phyloP scores from a whole-genome alignment of 2,329 filamentous ascomycete species.

The Zymoseptoria tritici region DNA sequence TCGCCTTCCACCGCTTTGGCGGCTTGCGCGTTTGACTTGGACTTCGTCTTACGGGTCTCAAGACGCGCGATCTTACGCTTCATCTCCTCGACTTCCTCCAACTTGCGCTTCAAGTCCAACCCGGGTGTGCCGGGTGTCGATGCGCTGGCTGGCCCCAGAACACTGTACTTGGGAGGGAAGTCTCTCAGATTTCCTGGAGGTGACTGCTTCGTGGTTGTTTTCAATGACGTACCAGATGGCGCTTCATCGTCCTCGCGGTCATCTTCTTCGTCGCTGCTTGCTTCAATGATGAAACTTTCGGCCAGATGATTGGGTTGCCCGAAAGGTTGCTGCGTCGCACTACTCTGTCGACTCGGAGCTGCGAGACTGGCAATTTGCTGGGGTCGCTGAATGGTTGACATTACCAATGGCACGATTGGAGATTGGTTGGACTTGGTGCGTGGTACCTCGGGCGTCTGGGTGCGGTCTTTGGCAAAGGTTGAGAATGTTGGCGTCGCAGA shows the following conservation, averaged over 20 bases:
- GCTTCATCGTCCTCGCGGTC: slow-evolving; percentile 26
- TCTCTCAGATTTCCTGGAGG: not conserved
- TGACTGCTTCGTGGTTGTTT: not conserved
- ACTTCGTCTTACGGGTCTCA: not conserved
- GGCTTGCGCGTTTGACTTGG: not conserved
- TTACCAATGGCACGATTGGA: not conserved
- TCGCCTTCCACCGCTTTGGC: not conserved
- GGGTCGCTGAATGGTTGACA: slow-evolving; percentile 19
- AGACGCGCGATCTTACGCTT: slow-evolving; percentile 12
- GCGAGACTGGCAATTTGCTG: slow-evolving; percentile 1
- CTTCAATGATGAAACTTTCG: slow-evolving; percentile 68
- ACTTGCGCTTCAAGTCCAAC: slow-evolving; percentile 12
- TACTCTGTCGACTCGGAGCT: not conserved
- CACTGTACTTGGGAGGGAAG: not conserved
- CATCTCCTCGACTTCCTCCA: slow-evolving; percentile 20
- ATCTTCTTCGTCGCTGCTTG: slow-evolving; percentile 67
- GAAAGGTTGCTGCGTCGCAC: slow-evolving; percentile 51
- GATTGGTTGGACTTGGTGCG: not conserved
- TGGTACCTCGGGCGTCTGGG: not conserved
- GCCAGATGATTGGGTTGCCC: slow-evolving; percentile 48
- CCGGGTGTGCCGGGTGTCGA: slow-evolving; percentile 16
- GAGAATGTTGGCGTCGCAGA: not conserved
- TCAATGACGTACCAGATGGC: not conserved
- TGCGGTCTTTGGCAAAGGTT: not conserved
- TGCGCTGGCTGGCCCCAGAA: not conserved